Conservation (phyloP, 1,284 basidiomycete genomes). For the Farysia itapuensis region DNA sequence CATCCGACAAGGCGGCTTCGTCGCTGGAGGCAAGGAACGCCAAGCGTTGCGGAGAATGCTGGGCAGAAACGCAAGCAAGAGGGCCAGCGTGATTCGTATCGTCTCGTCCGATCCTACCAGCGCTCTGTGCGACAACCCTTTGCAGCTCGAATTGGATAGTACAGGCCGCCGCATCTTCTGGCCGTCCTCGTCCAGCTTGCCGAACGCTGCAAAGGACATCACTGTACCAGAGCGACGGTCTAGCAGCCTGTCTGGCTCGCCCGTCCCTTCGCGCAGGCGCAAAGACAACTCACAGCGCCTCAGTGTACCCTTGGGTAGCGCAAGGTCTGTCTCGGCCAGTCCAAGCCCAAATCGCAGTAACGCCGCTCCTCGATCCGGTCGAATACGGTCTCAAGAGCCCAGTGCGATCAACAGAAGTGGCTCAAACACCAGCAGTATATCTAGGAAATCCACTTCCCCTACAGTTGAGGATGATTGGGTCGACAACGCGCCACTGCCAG, state of each 20-base stretch:
- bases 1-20: conserved; percentile 3
- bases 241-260: not conserved
- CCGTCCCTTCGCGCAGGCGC: not conserved
- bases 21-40: conserved; percentile 24
- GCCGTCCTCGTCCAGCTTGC: conserved; percentile 9
- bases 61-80: conserved; percentile 6
- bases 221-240: not conserved
- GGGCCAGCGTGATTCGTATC: conserved; percentile 39
- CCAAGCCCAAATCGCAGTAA: not conserved
- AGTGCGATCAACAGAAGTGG: not conserved
- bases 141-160: conserved; percentile 43
- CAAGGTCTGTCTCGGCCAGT: not conserved
- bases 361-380: not conserved
- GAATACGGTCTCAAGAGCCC: not conserved
- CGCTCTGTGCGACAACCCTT: conserved; percentile 34
- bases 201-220: conserved; percentile 4
- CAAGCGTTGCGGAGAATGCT: conserved; percentile 10
- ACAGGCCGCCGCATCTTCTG: conserved; percentile 13
- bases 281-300: no score
- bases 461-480: conserved; percentile 2
- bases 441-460: not conserved
- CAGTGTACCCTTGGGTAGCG: not conserved
- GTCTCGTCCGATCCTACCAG: conserved; percentile 49
- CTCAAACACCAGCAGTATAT: not conserved
- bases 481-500: conserved; percentile 1